Evolutionary conservation across 192 early-diverging fungal species (phyloP), one percentile per base, ranked within the genome.

Genomic region (Coemansia sp.): DNA sequence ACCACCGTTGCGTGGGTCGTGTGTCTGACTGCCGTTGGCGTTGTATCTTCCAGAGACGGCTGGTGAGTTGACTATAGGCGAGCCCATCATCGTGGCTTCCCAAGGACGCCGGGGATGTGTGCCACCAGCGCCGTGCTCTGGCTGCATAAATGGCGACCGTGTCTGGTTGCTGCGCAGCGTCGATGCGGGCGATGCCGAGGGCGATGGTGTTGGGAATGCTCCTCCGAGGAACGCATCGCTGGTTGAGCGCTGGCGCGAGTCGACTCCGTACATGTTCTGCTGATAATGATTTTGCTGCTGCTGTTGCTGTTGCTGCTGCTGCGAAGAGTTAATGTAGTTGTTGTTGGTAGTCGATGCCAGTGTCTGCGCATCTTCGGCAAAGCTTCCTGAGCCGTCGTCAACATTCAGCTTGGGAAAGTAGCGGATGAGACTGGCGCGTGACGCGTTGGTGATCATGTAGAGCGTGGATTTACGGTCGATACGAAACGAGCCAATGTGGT

Each of bases 61-160:
- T 0, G 75, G 75, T 19, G 75, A 78, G 53, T 64, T 72, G 11
- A 78, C 71, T 0, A 71, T 58, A 0, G 74, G 74, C 21, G 74
- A 78, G 14, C 37, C 48, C 66, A 69, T 69, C 34, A 54, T 58
- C 4, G 55, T 41, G 8, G 62, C 33, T 12, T 76, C 73, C 73
- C 73, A 76, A 0, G 73, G 73, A 0, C 73, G 62, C 3, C 73
- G 62, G 27, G 64, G 57, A 7, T 47, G 59, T 17, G 14, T 24
- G 18, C 37, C 23, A 34, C 22, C 23, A 22, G 27, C 13, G 18
- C 21, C 19, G 15, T 59, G 59, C 34, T 57, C 56, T 12, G 44
- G 37, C 51, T 30, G 53, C 18, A 40, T 9, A 41, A 67, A 67
- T 4, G 74, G 74, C 53, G 74, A 78, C 15, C 74, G 60, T 39